Percentiles rank a stretch among this genome's conserved stretches.
phyloP scores from a whole-genome alignment of 192 early-diverging fungal species.

The Geranomyces michiganensis region DNA sequence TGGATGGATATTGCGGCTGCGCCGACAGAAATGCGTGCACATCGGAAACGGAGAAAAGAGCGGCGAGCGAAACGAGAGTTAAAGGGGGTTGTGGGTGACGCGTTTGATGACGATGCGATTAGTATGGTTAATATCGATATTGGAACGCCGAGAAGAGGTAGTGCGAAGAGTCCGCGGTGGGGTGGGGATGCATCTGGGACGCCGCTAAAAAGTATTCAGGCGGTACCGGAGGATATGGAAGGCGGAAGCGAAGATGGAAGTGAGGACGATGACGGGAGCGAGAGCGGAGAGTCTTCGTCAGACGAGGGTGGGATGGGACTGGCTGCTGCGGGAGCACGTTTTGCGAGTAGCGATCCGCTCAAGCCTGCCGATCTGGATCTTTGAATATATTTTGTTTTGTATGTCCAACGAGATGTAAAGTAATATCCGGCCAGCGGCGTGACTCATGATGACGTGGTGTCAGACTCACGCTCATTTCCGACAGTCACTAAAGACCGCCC shows the following conservation, averaged over 20 bases:
- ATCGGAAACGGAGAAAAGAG: slow-evolving; percentile 11
- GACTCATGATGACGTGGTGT: too few species aligned
- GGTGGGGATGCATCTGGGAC: background rate
- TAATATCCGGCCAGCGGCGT: too few species aligned
- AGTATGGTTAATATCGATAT: slow-evolving; percentile 29
- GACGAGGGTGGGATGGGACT: background rate
- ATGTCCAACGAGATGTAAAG: too few species aligned
- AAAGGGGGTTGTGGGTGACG: slow-evolving; percentile 16
- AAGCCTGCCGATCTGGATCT: background rate
- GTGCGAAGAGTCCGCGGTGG: background rate
- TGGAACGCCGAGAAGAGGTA: background rate
- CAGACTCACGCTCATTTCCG: too few species aligned
- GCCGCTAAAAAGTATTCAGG: background rate
- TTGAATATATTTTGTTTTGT: background rate
- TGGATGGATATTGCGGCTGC: slow-evolving; percentile 33
- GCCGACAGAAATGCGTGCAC: slow-evolving; percentile 25
- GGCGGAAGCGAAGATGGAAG: background rate
- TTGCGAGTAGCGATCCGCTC: slow-evolving; percentile 5
- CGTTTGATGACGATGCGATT: slow-evolving; percentile 30
- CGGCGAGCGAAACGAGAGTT: slow-evolving; percentile 2
- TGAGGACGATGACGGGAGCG: background rate
- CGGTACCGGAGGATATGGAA: background rate
- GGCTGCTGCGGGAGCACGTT: background rate
- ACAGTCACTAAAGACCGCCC: too few species aligned
- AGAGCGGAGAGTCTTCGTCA: background rate